These are phyloP conservation scores for Colletotrichum sp. DNA, from an alignment of 2,329 filamentous ascomycete species.

Conservation along the genomic window DNA sequence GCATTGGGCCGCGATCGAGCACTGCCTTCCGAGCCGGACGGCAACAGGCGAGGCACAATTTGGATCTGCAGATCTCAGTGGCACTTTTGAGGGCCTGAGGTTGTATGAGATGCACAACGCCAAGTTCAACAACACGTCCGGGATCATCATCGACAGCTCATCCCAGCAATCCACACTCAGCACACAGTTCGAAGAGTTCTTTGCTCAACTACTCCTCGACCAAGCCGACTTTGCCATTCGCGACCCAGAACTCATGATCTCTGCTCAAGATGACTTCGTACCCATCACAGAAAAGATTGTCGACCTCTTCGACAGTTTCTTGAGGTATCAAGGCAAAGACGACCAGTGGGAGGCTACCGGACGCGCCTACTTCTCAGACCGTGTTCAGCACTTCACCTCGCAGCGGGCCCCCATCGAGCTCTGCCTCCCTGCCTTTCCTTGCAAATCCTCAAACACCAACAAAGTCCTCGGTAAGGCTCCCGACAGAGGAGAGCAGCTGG, in stretches of 20 bases:
- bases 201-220: conserved; percentile 2
- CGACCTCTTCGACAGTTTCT: conserved; percentile 26
- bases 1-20: background rate
- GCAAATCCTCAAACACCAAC: conserved; percentile 40
- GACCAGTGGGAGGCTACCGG: conserved; percentile 28
- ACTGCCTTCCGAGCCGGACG: background rate
- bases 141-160: conserved; percentile 1
- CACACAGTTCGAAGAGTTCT: conserved; percentile 4
- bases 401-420: conserved; percentile 27
- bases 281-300: background rate
- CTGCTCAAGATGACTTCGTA: background rate
- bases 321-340: conserved; percentile 24
- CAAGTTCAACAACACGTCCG: background rate
- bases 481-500: conserved; percentile 38
- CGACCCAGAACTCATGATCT: background rate
- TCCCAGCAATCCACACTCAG: background rate
- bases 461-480: conserved; percentile 36
- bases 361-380: conserved; percentile 23
- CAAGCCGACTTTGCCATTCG: conserved; percentile 17
- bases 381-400: conserved; percentile 26
- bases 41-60: background rate
- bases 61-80: background rate
- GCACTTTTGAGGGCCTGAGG: background rate
- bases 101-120: conserved; percentile 3
- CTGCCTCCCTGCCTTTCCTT: conserved; percentile 42